A percentile compares a stretch with the other conserved stretches of the same genome.
Conservation (phyloP, 345 rosid genomes). For the Angophora floribunda region DNA sequence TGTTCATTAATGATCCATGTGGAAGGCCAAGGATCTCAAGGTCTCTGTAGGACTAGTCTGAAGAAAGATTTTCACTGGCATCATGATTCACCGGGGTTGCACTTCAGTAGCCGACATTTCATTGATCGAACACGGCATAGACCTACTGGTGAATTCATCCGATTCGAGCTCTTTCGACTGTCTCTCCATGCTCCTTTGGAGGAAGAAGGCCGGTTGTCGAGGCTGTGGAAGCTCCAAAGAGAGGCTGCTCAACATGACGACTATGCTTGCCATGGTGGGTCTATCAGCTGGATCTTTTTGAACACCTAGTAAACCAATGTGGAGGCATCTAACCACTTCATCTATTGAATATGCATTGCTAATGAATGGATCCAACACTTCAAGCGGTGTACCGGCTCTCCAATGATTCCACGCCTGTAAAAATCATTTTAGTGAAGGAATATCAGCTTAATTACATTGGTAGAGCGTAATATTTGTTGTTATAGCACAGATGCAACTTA, state of each 20-base stretch:
- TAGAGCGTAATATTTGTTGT: background rate
- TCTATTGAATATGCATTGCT: background rate
- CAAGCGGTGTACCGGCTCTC: background rate
- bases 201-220: conserved; percentile 10
- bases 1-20: background rate
- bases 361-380: conserved; percentile 8
- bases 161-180: background rate
- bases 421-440: background rate
- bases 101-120: background rate
- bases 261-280: conserved; percentile 14
- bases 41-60: background rate
- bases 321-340: conserved; percentile 23
- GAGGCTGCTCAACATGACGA: conserved; percentile 12
- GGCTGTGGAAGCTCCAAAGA: conserved; percentile 4
- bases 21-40: background rate
- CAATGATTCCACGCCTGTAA: conserved; percentile 10
- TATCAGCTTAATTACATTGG: background rate
- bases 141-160: background rate
- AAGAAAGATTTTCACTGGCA: background rate
- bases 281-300: conserved; percentile 14
- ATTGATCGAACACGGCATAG: background rate
- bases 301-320: conserved; percentile 16
- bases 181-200: background rate
- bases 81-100: background rate
- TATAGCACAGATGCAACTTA: background rate